Conservation (phyloP, 805 yeast species). For the Candida jianshihensis region DNA sequence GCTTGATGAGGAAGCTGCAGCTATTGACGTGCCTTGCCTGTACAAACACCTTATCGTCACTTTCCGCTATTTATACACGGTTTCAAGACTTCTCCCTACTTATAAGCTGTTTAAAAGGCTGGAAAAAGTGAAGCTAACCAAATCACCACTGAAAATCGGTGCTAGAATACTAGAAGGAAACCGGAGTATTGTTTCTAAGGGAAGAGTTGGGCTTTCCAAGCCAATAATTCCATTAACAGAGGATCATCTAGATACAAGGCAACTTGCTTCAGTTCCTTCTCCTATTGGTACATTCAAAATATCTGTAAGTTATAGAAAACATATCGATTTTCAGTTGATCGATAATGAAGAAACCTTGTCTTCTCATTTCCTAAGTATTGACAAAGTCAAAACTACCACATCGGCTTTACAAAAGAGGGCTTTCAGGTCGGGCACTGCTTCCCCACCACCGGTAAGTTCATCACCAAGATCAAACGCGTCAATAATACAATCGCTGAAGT, state of each 20-base stretch:
- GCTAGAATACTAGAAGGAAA: conserved; percentile 70
- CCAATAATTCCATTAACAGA: conserved; percentile 39
- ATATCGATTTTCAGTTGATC: conserved; percentile 58
- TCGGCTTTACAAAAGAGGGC: conserved; percentile 18
- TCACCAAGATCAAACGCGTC: conserved; percentile 37
- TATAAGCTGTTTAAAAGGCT: conserved; percentile 48
- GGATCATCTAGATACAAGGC: conserved; percentile 53
- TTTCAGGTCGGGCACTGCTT: conserved; percentile 30
- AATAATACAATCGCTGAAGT: conserved; percentile 31
- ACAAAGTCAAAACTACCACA: conserved; percentile 18
- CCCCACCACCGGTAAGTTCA: conserved; percentile 23
- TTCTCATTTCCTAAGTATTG: conserved; percentile 46
- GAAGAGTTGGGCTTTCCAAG: conserved; percentile 79
- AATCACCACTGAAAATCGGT: conserved; percentile 40
- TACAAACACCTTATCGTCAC: conserved; percentile 70
- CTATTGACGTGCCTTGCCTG: conserved; percentile 55
- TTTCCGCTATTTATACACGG: conserved; percentile 67
- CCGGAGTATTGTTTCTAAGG: conserved; percentile 70
- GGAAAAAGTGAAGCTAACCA: conserved; percentile 28
- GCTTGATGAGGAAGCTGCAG: conserved; percentile 20
- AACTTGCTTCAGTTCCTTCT: conserved; percentile 66
- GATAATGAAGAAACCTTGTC: conserved; percentile 62
- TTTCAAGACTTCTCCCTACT: conserved; percentile 63
- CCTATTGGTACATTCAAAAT: conserved; percentile 67
- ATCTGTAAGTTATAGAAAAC: conserved; percentile 73